phyloP scores from a whole-genome alignment of 2,329 filamentous ascomycete genomes.

The Phoma sp. region DNA sequence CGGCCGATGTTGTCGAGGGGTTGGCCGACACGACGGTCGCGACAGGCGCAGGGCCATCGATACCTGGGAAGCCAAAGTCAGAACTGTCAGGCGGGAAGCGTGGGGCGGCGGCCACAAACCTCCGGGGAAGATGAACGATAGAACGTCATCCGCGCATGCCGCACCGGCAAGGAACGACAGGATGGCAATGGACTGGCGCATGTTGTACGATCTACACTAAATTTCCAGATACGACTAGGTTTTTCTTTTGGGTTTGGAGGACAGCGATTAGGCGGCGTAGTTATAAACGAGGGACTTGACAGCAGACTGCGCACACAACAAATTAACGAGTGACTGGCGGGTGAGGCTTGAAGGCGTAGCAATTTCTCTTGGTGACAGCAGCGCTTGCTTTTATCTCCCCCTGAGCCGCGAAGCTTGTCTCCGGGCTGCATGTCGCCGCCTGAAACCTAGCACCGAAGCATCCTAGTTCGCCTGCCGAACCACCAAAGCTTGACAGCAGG shows the following conservation, averaged over 20 bases:
- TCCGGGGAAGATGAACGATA: conserved; percentile 32
- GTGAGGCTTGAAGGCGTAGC: conserved; percentile 18
- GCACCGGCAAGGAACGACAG: conserved; percentile 26
- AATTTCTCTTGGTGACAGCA: conserved; percentile 2
- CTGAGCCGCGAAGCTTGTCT: conserved; percentile 19
- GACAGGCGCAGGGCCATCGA: conserved; percentile 28
- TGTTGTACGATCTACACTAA: conserved; percentile 15
- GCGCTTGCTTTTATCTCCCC: conserved; percentile 21
- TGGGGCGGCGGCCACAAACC: conserved; percentile 13
- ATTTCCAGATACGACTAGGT: background rate
- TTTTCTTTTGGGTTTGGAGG: background rate
- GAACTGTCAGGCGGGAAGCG: background rate
- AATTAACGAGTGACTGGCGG: conserved; percentile 4
- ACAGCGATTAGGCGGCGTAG: background rate
- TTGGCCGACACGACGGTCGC: conserved; percentile 30
- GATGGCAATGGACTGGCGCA: conserved; percentile 32
- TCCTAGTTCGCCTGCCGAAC: conserved; percentile 2
- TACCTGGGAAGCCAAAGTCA: conserved; percentile 11
- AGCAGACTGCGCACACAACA: background rate
- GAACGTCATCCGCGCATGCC: conserved; percentile 23
- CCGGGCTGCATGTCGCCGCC: conserved; percentile 3
- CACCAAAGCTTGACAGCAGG: background rate
- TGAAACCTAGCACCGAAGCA: conserved; percentile 14
- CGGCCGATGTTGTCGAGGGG: conserved; percentile 30
- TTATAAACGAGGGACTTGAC: conserved; percentile 14